Percentiles rank a stretch among this genome's conserved stretches.
These are phyloP conservation scores for Colletotrichum neosansevieriae DNA, from an alignment of 2,329 filamentous ascomycete species.

Conservation along the genomic window DNA sequence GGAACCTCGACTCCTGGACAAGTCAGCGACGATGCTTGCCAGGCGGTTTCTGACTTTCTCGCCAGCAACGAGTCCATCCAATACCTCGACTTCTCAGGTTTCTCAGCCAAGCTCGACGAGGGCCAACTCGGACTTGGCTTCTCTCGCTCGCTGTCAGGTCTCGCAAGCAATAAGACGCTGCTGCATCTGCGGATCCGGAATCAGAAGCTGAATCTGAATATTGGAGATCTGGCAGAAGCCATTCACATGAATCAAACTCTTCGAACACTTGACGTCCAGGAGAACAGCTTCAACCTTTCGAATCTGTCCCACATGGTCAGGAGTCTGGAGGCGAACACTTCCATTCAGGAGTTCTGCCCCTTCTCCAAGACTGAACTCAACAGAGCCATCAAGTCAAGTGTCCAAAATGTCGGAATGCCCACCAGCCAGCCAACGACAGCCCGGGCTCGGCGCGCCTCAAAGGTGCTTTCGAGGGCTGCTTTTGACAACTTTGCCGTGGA, in stretches of 20 bases:
- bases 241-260: constrained; percentile 62
- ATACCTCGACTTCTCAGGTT: constrained; percentile 69
- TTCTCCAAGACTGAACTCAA: constrained; percentile 54
- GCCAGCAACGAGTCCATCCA: constrained; percentile 62
- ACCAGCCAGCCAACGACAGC: constrained; percentile 23
- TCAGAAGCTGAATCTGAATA: constrained; percentile 66
- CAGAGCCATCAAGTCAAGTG: constrained; percentile 48
- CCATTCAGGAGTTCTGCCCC: constrained; percentile 59
- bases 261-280: constrained; percentile 65
- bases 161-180: constrained; percentile 58
- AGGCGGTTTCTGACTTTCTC: constrained; percentile 63
- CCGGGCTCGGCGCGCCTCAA: constrained; percentile 35
- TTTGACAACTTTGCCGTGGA: constrained; percentile 37
- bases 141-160: constrained; percentile 61
- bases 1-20: constrained; percentile 64
- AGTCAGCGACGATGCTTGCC: constrained; percentile 59
- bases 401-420: constrained; percentile 37
- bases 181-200: constrained; percentile 67
- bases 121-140: constrained; percentile 67
- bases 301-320: constrained; percentile 61
- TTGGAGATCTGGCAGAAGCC: constrained; percentile 64
- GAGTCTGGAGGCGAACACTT: constrained; percentile 56
- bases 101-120: constrained; percentile 68
- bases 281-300: constrained; percentile 67
- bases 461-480: constrained; percentile 36